Conservation (phyloP, 768 basidiomycete genomes). For the Boletales sp. region DNA sequence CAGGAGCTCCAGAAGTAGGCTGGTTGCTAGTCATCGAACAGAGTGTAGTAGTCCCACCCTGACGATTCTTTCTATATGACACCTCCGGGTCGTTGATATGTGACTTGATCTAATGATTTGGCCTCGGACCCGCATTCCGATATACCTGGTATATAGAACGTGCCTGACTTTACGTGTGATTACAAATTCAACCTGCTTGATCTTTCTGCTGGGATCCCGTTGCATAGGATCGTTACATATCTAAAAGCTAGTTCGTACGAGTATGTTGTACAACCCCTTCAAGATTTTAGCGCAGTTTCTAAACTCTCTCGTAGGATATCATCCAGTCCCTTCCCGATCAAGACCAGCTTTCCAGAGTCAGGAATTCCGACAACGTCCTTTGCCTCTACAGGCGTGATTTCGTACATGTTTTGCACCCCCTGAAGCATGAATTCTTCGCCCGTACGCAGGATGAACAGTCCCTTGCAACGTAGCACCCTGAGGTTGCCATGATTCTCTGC, state of each 20-base stretch:
- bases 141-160: too few species aligned
- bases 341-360: slow-evolving; percentile 73
- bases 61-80: too few species aligned
- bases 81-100: too few species aligned
- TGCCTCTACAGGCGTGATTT: slow-evolving; percentile 51
- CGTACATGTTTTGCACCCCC: slow-evolving; percentile 89
- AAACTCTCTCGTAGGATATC: slow-evolving; percentile 54
- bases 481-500: slow-evolving; percentile 27
- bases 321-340: slow-evolving; percentile 81
- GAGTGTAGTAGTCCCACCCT: too few species aligned
- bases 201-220: too few species aligned
- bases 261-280: neutral
- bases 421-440: slow-evolving; percentile 77
- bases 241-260: too few species aligned
- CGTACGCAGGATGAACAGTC: slow-evolving; percentile 54
- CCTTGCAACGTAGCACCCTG: slow-evolving; percentile 85
- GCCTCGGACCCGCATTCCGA: too few species aligned
- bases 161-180: too few species aligned
- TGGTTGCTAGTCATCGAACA: slow-evolving; percentile 19
- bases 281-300: slow-evolving; percentile 22
- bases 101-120: too few species aligned
- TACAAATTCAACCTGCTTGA: too few species aligned
- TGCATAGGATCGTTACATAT: too few species aligned
- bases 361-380: slow-evolving; percentile 45
- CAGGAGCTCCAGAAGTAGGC: slow-evolving; percentile 15